Conservation (phyloP, 805 yeast genomes). For the Yarrowia keelungensis region DNA sequence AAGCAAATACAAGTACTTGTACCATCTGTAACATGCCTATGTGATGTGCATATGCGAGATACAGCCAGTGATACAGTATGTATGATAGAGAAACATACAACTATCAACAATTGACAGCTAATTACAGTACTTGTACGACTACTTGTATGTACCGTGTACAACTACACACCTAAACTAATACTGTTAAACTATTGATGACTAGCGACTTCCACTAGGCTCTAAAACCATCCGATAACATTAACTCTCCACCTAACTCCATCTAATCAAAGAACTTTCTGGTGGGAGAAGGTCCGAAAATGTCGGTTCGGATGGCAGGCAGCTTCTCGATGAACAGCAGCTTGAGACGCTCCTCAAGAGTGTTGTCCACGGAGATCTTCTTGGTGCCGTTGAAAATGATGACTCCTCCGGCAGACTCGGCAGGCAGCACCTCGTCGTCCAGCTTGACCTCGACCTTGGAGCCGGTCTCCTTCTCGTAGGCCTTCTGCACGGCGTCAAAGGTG, state of each 20-base stretch:
- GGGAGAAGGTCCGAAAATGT: slow-evolving; percentile 73
- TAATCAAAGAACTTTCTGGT: slow-evolving; percentile 92
- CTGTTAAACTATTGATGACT: neutral
- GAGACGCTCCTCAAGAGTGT: slow-evolving; percentile 94
- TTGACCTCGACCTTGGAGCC: slow-evolving; percentile 62
- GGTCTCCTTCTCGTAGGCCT: slow-evolving; percentile 68
- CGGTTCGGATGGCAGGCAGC: slow-evolving; percentile 90
- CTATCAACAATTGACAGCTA: too few relatives aligned
- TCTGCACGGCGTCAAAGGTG: slow-evolving; percentile 66
- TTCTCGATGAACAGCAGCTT: slow-evolving; percentile 80
- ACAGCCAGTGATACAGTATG: too few relatives aligned
- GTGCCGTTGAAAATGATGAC: slow-evolving; percentile 69
- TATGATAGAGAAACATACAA: neutral
- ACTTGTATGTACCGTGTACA: too few relatives aligned
- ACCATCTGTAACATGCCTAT: too few relatives aligned
- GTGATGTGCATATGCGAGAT: neutral
- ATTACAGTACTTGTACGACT: too few relatives aligned
- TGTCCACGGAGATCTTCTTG: slow-evolving; percentile 87
- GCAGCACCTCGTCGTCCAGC: slow-evolving; percentile 67
- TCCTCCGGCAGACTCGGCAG: slow-evolving; percentile 81
- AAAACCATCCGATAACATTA: neutral
- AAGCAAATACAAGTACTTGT: too few relatives aligned
- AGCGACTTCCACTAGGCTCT: neutral
- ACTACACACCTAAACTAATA: neutral
- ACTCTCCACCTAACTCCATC: neutral